Conservation (phyloP, 306 rosid species). For the Begonia fuchsioides region DNA sequence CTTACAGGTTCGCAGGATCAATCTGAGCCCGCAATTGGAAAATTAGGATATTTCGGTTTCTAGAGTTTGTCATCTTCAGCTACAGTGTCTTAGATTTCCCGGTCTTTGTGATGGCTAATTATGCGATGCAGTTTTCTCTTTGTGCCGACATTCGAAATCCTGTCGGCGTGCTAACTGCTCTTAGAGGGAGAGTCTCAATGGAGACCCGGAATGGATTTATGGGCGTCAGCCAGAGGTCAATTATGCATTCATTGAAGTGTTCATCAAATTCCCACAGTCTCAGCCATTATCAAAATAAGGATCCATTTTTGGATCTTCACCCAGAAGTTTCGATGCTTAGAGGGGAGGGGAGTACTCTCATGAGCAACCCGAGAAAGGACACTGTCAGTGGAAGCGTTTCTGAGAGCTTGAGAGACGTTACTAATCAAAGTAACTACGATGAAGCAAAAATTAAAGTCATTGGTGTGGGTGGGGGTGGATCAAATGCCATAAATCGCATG, state of each 20-base stretch:
- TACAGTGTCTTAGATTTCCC: constrained; percentile 1
- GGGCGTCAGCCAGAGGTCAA: constrained; percentile 28
- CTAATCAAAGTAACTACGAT: constrained; percentile 35
- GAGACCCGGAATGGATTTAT: constrained; percentile 28
- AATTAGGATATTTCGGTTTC: constrained; percentile 8
- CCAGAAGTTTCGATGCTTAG: constrained; percentile 92
- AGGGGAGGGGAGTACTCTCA: constrained; percentile 50
- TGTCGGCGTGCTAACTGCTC: constrained; percentile 34
- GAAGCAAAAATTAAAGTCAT: constrained; percentile 86
- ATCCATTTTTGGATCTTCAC: constrained; percentile 80
- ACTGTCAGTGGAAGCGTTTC: constrained; percentile 26
- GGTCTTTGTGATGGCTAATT: constrained; percentile 39
- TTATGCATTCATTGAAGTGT: constrained; percentile 22
- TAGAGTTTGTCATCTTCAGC: background rate
- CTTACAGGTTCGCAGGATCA: constrained; percentile 30
- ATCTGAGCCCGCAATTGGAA: constrained; percentile 14
- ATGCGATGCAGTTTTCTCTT: constrained; percentile 30
- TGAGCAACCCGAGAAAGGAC: constrained; percentile 46
- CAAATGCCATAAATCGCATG: constrained; percentile 95
- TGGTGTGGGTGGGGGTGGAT: constrained; percentile 97
- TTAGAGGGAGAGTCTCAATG: constrained; percentile 27
- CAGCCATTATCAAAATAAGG: constrained; percentile 44
- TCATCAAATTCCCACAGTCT: constrained; percentile 43
- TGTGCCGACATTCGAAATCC: constrained; percentile 39
- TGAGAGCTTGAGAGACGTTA: constrained; percentile 34